A percentile compares a stretch with the other conserved stretches of the same genome.
phyloP scores from a whole-genome alignment of 768 basidiomycete species.

The Pilatotrama ljubarskyi region DNA sequence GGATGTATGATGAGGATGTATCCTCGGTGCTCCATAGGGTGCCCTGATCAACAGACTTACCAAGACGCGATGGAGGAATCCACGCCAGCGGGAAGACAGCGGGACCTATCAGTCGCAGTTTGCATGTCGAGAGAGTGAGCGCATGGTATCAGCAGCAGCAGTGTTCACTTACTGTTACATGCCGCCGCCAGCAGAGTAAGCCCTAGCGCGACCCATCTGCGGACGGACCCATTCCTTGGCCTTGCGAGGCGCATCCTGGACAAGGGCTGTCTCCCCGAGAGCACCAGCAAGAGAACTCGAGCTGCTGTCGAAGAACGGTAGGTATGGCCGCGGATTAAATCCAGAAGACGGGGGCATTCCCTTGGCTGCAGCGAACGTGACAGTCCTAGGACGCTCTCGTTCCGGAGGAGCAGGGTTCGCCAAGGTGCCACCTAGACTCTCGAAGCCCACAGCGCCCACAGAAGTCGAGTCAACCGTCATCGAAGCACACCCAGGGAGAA shows the following conservation, averaged over 20 bases:
- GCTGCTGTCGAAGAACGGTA: constrained; percentile 5
- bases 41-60: background rate
- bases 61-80: background rate
- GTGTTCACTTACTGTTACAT: constrained; percentile 4
- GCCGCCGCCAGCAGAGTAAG: constrained; percentile 18
- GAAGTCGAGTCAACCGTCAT: background rate
- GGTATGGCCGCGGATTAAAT: background rate
- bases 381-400: background rate
- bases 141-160: background rate
- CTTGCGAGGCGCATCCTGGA: background rate
- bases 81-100: background rate
- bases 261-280: background rate
- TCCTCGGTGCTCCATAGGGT: too few relatives aligned
- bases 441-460: background rate
- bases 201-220: constrained; percentile 15
- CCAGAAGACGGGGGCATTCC: background rate
- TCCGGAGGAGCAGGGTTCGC: constrained; percentile 22
- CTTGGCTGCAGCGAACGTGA: constrained; percentile 1
- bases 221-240: constrained; percentile 14
- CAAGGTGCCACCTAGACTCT: constrained; percentile 26
- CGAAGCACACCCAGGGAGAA: too few relatives aligned
- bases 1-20: background rate
- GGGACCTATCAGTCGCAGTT: background rate
- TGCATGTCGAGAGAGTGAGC: background rate
- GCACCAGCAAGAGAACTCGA: constrained; percentile 21